These are phyloP conservation scores for Cyberlindnera xylosilytica DNA, from an alignment of 805 yeast genomes.

Conservation along the genomic window DNA sequence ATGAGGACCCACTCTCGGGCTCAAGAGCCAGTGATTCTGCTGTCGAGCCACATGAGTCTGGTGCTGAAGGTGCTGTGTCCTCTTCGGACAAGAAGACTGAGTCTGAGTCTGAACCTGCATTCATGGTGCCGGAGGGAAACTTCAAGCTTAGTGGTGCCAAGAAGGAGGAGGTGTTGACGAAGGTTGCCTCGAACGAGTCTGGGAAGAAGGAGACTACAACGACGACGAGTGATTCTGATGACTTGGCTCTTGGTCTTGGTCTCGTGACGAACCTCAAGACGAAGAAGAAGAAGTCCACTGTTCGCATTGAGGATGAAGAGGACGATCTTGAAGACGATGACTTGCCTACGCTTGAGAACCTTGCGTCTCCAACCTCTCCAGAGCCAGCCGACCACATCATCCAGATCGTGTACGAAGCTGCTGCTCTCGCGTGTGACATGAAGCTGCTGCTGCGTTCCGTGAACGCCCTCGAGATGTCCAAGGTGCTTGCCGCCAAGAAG, in stretches of 20 bases:
- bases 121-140: conserved; percentile 26
- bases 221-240: conserved; percentile 27
- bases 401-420: conserved; percentile 58
- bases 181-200: conserved; percentile 8
- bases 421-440: conserved; percentile 60
- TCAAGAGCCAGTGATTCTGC: conserved; percentile 10
- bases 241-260: conserved; percentile 28
- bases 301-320: conserved; percentile 19
- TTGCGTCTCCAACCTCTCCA: conserved; percentile 53
- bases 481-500: conserved; percentile 33
- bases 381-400: conserved; percentile 54
- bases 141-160: conserved; percentile 13
- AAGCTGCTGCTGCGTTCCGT: conserved; percentile 56
- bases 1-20: conserved; percentile 19
- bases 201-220: conserved; percentile 21
- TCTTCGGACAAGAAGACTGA: conserved; percentile 8
- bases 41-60: conserved; percentile 12
- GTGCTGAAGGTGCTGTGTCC: not conserved
- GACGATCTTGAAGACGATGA: conserved; percentile 1
- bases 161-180: conserved; percentile 2
- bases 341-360: conserved; percentile 50
- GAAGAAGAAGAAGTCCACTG: conserved; percentile 18
- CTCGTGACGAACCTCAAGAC: conserved; percentile 15
- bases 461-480: conserved; percentile 51
- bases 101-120: conserved; percentile 13